Evolutionary conservation across 306 rosid genomes (phyloP).

Genomic region (Cucurbita ficifolia): DNA sequence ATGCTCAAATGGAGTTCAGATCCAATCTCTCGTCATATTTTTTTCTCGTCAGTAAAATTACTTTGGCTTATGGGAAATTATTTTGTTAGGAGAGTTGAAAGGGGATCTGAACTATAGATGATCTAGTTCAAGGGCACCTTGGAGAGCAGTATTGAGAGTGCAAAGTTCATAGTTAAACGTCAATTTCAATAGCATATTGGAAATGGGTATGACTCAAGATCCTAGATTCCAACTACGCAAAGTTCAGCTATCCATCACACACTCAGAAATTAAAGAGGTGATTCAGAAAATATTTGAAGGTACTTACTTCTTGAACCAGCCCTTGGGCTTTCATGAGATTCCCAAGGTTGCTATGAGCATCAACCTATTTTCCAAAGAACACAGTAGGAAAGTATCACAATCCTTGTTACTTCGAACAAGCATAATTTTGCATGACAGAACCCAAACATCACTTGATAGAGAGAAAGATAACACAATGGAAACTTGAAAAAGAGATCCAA

Average conservation of each 20-base stretch:
- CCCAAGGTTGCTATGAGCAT: conserved; percentile 56
- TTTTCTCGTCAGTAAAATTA: background rate
- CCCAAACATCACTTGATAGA: background rate
- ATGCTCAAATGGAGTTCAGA: background rate
- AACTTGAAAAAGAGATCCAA: background rate
- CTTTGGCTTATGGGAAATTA: background rate
- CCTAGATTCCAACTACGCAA: background rate
- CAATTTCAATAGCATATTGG: background rate
- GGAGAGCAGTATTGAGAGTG: background rate
- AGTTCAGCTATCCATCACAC: conserved; percentile 1
- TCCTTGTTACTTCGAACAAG: background rate
- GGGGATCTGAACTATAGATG: background rate
- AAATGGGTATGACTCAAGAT: background rate
- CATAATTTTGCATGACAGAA: background rate
- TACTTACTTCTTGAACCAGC: conserved; percentile 81
- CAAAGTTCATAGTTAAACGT: background rate
- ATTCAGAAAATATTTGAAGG: background rate
- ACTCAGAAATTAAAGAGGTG: background rate
- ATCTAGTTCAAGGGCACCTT: background rate
- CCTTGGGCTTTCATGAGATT: conserved; percentile 56
- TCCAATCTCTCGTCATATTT: background rate
- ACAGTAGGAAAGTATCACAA: conserved; percentile 7
- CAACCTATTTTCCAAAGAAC: conserved; percentile 28
- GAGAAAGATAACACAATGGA: background rate
- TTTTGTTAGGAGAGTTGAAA: background rate